Evolutionary conservation across 345 rosid genomes (phyloP).

Genomic region (Geranium rotundifolium): DNA sequence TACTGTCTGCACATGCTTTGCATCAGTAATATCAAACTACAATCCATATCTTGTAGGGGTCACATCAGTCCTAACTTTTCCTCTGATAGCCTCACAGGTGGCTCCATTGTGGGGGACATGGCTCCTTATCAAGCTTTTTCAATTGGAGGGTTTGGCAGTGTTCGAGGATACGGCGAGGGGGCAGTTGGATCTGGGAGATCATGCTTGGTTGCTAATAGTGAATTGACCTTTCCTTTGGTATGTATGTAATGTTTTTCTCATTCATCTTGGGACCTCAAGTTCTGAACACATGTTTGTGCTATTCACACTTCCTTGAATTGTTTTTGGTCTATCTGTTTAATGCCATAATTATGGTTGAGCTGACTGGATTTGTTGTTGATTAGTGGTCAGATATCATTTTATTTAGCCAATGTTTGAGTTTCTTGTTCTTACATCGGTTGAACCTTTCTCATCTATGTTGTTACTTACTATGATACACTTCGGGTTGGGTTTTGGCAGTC

Average conservation of each 20-base stretch:
- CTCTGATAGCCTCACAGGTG: slow-evolving; percentile 71
- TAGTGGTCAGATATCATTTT: too few species aligned
- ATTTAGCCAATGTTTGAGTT: not conserved
- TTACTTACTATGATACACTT: not conserved
- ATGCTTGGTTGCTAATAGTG: slow-evolving; percentile 76
- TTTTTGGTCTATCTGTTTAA: not conserved
- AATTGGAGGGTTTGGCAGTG: slow-evolving; percentile 80
- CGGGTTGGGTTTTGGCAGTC: not conserved
- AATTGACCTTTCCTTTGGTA: slow-evolving; percentile 77
- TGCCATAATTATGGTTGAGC: not conserved
- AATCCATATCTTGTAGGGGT: not conserved
- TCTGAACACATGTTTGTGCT: not conserved
- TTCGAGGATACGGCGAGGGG: slow-evolving; percentile 91
- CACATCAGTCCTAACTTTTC: slow-evolving; percentile 20
- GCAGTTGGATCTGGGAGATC: slow-evolving; percentile 93
- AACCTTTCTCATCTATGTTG: not conserved
- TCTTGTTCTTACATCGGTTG: not conserved
- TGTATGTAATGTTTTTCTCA: slow-evolving; percentile 4
- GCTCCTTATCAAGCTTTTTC: slow-evolving; percentile 98
- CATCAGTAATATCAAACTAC: not conserved
- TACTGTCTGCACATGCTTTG: not conserved
- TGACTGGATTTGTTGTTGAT: not conserved
- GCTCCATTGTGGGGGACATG: slow-evolving; percentile 97
- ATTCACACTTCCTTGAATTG: too few species aligned
- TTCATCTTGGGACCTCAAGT: not conserved